Percentiles rank a stretch among this genome's conserved stretches.
Conservation (phyloP, 73 alveolate genomes). For the Uronychia setigera region DNA sequence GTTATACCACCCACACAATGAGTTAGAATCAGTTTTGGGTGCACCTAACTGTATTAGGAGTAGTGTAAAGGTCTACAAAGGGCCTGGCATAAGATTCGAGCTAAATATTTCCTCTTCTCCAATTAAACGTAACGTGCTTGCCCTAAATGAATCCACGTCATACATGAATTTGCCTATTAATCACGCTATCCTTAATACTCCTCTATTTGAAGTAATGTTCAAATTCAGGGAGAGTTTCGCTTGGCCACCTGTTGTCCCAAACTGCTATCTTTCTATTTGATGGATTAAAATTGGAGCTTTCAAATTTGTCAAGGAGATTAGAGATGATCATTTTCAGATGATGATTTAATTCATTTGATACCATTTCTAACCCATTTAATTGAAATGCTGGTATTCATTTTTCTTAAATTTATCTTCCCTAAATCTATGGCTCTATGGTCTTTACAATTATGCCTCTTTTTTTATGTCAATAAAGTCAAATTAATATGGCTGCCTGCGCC, state of each 20-base stretch:
- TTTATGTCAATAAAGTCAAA: no score
- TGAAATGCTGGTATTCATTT: no score
- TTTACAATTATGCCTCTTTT: no score
- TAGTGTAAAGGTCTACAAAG: conserved; percentile 78
- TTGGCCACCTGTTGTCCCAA: conserved; percentile 72
- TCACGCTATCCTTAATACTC: conserved; percentile 20
- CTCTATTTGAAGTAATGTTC: conserved; percentile 64
- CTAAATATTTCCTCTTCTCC: conserved; percentile 54
- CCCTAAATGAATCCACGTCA: conserved; percentile 66
- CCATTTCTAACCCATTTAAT: no score
- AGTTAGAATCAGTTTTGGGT: conserved; percentile 18
- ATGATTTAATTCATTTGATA: no score
- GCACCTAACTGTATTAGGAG: conserved; percentile 51
- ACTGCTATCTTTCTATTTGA: conserved; percentile 14
- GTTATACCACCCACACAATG: conserved; percentile 91
- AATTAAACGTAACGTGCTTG: conserved; percentile 56
- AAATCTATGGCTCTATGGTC: no score
- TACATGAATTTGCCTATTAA: conserved; percentile 37
- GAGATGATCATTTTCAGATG: no score
- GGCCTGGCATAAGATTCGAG: conserved; percentile 36
- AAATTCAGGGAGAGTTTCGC: conserved; percentile 59
- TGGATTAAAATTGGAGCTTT: conserved; percentile 19
- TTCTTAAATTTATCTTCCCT: no score
- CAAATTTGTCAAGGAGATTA: conserved; percentile 43
- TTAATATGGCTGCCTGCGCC: no score